These are phyloP conservation scores for Papilionanthe hybrid DNA, from an alignment of 116 monocot genomes.

Conservation along the genomic window DNA sequence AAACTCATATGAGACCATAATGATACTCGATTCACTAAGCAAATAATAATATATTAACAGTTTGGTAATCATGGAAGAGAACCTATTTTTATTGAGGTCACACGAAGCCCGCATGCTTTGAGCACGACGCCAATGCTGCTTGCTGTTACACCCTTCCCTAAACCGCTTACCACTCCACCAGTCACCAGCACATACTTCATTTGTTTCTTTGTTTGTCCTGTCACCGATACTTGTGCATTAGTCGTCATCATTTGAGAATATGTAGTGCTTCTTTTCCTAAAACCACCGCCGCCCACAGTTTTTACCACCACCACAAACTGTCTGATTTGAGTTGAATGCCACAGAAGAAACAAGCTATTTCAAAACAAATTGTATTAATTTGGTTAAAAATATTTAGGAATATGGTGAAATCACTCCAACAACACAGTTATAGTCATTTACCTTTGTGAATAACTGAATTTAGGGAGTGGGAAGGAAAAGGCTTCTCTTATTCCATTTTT, in stretches of 20 bases:
- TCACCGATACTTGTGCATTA: background rate
- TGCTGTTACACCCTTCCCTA: slow-evolving; percentile 73
- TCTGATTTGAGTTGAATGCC: too few species aligned
- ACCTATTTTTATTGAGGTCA: slow-evolving; percentile 79
- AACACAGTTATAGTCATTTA: background rate
- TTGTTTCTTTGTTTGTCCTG: background rate
- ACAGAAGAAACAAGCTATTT: too few species aligned
- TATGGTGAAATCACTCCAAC: too few species aligned
- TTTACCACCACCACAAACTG: too few species aligned
- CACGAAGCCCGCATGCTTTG: slow-evolving; percentile 63
- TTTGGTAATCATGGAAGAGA: background rate
- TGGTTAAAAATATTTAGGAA: too few species aligned
- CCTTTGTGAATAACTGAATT: background rate
- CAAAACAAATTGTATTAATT: too few species aligned
- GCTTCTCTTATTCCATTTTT: background rate
- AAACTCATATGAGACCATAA: too few species aligned
- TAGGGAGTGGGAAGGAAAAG: background rate
- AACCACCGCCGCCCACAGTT: background rate
- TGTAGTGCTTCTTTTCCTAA: background rate
- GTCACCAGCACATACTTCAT: slow-evolving; percentile 75
- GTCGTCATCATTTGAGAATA: background rate
- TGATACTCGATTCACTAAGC: too few species aligned
- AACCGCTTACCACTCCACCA: slow-evolving; percentile 67
- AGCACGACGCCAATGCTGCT: slow-evolving; percentile 69
- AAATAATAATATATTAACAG: too few species aligned